Evolutionary conservation across 2,329 filamentous ascomycete genomes (phyloP), one percentile per base, ranked within the genome.

Genomic region (Huntiella moniliformis): DNA sequence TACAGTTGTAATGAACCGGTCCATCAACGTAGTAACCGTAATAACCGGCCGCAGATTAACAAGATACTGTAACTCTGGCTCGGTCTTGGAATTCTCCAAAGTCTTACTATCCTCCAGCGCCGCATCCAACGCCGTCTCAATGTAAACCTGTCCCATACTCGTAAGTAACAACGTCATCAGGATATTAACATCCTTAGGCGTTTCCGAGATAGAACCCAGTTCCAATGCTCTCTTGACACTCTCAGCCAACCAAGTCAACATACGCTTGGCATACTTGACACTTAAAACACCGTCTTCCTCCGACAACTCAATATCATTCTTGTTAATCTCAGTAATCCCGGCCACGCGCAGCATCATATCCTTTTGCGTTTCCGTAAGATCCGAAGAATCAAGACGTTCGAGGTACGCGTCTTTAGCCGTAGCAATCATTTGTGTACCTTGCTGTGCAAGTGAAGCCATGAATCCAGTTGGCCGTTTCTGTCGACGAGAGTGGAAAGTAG

Each of bases 211-310:
- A 17, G 83, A 80, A 17, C 83, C 86, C n/a, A 98, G 69, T 60
- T 98, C 91, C 7, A 98, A 69, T 0, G 86, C 85, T 52, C 91
- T 73, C 35, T 91, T 82, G 17, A 98, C 88, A 51, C 84, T 86
- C 65, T 98, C 91, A 2, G 91, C 91, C 36, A 98, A 67, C 91
- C 91, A 98, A 58, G 84, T 92, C 50, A 98, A 72, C 87, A 98
- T 98, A 48, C 91, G 75, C 63, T 96, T 96, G n/a, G 87, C 84
- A 58, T 82, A 86, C n/a, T 76, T 68, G 4, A 92, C 68, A 53
- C 79, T 88, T 18, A 96, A 66, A 47, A 77, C 70, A 32, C 91
- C 91, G 56, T 98, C 88, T 56, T 88, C 78, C 50, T 96, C 91
- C 0, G 80, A 79, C 31, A 96, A 82, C 57, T 93, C 87, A 48